A percentile compares a stretch with the other conserved stretches of the same genome.
phyloP scores from a whole-genome alignment of 192 early-diverging fungal genomes.

The Thoreauomyces humboldtii region DNA sequence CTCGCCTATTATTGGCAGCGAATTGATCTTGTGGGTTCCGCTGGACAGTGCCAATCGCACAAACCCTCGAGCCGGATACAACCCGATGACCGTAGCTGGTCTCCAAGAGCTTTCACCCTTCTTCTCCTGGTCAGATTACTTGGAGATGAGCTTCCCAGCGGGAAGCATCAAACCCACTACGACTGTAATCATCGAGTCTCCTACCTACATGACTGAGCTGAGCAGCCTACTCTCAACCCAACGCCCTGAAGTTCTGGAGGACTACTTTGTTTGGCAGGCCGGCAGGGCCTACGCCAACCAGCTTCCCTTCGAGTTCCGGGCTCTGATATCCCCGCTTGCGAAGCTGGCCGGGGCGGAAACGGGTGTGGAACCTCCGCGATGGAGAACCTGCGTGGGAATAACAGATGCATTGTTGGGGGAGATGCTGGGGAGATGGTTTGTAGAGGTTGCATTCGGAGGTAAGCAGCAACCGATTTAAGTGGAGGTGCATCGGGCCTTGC shows the following conservation, averaged over 20 bases:
- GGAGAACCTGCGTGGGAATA: slow-evolving; percentile 25
- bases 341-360: slow-evolving; percentile 15
- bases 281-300: background rate
- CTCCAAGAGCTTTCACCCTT: background rate
- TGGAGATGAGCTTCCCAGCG: slow-evolving; percentile 3
- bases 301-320: background rate
- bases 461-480: too few relatives aligned
- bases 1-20: background rate
- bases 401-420: slow-evolving; percentile 27
- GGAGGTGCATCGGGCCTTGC: too few relatives aligned
- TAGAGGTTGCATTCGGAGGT: slow-evolving; percentile 26
- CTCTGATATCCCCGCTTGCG: background rate
- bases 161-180: background rate
- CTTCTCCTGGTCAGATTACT: slow-evolving; percentile 25
- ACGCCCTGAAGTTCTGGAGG: slow-evolving; percentile 6
- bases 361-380: slow-evolving; percentile 23
- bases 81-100: slow-evolving; percentile 3
- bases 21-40: slow-evolving; percentile 6
- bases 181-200: slow-evolving; percentile 17
- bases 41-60: too few relatives aligned
- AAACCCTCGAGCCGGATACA: slow-evolving; percentile 31
- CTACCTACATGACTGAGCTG: slow-evolving; percentile 19
- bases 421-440: slow-evolving; percentile 28
- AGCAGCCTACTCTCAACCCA: slow-evolving; percentile 1
- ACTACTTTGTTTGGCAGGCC: slow-evolving; percentile 26